These are phyloP conservation scores for Crotalaria pallida DNA, from an alignment of 306 rosid species.

Conservation along the genomic window DNA sequence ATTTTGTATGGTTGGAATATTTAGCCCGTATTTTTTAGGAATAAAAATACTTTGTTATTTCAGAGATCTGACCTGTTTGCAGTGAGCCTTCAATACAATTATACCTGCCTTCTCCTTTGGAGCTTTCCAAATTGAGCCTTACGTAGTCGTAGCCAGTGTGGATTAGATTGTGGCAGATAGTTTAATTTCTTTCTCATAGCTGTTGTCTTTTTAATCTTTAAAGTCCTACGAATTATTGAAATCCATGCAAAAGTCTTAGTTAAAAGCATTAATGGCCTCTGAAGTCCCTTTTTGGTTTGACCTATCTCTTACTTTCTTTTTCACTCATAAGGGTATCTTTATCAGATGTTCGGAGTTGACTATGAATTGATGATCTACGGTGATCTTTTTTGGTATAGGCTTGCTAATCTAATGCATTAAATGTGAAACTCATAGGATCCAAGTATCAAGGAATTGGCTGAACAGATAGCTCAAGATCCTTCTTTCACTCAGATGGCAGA, in stretches of 20 bases:
- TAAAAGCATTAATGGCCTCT: neutral
- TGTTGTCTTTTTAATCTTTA: neutral
- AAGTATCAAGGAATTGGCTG: constrained; percentile 93
- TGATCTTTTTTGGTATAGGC: neutral
- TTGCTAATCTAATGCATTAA: constrained; percentile 19
- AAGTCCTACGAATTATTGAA: neutral
- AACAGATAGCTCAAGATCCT: constrained; percentile 94
- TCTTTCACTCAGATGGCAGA: constrained; percentile 98
- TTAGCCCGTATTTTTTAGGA: neutral
- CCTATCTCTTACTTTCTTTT: neutral
- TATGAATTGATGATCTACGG: neutral
- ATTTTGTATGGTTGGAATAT: constrained; percentile 12
- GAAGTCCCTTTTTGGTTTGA: neutral
- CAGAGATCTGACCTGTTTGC: neutral
- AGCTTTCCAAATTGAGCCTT: neutral
- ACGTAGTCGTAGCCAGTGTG: neutral
- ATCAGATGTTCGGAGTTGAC: constrained; percentile 8
- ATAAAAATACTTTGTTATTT: neutral
- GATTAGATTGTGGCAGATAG: constrained; percentile 10
- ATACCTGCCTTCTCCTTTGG: neutral
- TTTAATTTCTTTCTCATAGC: neutral
- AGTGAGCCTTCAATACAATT: neutral
- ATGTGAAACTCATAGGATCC: constrained; percentile 67
- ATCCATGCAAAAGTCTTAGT: neutral
- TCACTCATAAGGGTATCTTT: constrained; percentile 10